Evolutionary conservation across 176 grass and related monocot species (phyloP).

Genomic region (Tillandsia leiboldiana): DNA sequence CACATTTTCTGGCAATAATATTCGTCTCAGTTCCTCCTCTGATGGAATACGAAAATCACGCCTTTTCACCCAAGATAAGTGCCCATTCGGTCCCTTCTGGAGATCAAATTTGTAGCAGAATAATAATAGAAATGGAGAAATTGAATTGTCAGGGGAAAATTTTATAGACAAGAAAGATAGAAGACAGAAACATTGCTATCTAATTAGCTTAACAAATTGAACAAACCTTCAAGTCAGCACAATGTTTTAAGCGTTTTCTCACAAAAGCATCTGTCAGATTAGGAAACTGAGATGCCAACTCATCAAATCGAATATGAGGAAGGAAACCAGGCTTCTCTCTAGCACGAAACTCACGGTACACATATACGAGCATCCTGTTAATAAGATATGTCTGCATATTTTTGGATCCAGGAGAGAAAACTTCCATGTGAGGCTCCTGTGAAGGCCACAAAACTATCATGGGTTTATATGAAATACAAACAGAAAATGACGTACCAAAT

Average conservation of each 20-base stretch:
- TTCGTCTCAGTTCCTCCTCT: constrained; percentile 84
- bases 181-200: not conserved
- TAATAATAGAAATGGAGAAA: not conserved
- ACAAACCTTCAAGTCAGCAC: constrained; percentile 70
- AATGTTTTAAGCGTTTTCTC: constrained; percentile 75
- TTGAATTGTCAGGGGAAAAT: not conserved
- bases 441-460: constrained; percentile 18
- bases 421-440: constrained; percentile 97
- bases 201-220: not conserved
- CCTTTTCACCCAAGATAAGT: constrained; percentile 51
- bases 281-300: constrained; percentile 68
- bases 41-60: constrained; percentile 75
- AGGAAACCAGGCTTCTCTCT: constrained; percentile 62
- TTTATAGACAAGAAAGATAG: not conserved
- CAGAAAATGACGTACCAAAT: not conserved
- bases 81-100: constrained; percentile 59
- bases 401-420: constrained; percentile 61
- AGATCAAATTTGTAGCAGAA: not conserved
- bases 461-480: not conserved
- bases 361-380: constrained; percentile 70
- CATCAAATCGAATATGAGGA: constrained; percentile 67
- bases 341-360: constrained; percentile 79
- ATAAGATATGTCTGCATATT: constrained; percentile 69
- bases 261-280: constrained; percentile 58
- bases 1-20: constrained; percentile 75